A percentile compares a stretch with the other conserved stretches of the same genome.
These are phyloP conservation scores for Brassica nigra DNA, from an alignment of 345 rosid species.

Conservation along the genomic window DNA sequence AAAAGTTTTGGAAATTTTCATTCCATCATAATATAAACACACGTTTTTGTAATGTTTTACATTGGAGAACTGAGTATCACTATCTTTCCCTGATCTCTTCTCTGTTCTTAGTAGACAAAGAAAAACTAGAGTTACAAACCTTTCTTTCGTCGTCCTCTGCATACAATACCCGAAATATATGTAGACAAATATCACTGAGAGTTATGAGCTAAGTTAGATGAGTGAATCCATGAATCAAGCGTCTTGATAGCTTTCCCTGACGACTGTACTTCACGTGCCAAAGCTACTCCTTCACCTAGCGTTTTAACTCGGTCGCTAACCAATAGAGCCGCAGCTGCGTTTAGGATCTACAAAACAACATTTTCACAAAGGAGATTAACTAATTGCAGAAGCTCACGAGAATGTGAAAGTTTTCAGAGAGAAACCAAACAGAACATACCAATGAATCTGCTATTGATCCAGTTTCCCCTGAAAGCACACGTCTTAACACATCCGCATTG, in stretches of 20 bases:
- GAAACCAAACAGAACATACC: slow-evolving; percentile 48
- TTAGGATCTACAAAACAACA: slow-evolving; percentile 59
- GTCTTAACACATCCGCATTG: slow-evolving; percentile 69
- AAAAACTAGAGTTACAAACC: slow-evolving; percentile 23
- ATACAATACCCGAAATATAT: not conserved
- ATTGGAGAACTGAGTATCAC: not conserved
- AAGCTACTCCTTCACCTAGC: slow-evolving; percentile 64
- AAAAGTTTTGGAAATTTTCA: not conserved
- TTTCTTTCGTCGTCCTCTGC: not conserved
- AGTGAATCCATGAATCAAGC: slow-evolving; percentile 65
- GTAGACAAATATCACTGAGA: slow-evolving; percentile 23
- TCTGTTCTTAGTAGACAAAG: slow-evolving; percentile 24
- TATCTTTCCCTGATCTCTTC: not conserved
- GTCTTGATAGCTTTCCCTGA: slow-evolving; percentile 79
- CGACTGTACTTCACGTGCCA: slow-evolving; percentile 75
- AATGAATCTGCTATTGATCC: slow-evolving; percentile 86
- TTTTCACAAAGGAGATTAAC: not conserved
- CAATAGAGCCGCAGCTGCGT: slow-evolving; percentile 88
- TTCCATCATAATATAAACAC: not conserved
- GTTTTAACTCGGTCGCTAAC: slow-evolving; percentile 62
- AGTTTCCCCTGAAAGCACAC: slow-evolving; percentile 70
- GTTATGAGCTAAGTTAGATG: slow-evolving; percentile 47
- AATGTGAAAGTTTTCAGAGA: not conserved
- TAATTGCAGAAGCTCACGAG: not conserved
- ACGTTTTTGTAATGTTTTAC: slow-evolving; percentile 8